phyloP scores from a whole-genome alignment of 176 grass and related monocot genomes.

The Avena eriantha region DNA sequence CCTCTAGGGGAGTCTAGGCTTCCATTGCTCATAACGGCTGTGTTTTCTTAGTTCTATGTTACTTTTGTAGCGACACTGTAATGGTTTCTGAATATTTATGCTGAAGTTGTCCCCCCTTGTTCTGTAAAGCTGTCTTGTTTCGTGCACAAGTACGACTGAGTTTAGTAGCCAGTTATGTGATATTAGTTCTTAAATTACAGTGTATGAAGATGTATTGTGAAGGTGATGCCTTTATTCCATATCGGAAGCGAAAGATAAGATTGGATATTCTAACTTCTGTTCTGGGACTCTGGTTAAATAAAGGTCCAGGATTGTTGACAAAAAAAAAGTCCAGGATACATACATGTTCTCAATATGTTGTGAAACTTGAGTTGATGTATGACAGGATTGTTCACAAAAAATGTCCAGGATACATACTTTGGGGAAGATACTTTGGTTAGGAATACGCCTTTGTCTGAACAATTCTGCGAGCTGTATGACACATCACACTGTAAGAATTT shows the following conservation, averaged over 20 bases:
- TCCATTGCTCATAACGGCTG: not conserved
- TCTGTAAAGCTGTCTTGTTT: not conserved
- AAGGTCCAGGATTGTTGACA: not conserved
- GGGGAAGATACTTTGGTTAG: not conserved
- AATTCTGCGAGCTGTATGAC: not conserved
- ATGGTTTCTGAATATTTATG: slow-evolving; percentile 8
- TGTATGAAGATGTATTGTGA: not conserved
- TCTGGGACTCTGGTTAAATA: not conserved
- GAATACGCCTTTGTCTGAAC: not conserved
- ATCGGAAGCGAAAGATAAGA: not conserved
- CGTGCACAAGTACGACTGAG: not conserved
- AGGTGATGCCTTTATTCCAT: not conserved
- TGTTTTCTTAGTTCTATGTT: not conserved
- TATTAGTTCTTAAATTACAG: not conserved
- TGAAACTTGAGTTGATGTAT: not conserved
- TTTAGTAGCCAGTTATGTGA: not conserved
- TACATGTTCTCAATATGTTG: not conserved
- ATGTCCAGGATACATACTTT: too few species aligned
- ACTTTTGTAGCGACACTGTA: not conserved
- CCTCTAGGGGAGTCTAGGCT: not conserved
- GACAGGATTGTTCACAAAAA: too few species aligned
- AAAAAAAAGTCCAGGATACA: not conserved
- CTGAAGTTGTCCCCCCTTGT: not conserved
- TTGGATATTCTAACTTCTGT: not conserved
- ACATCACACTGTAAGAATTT: not conserved